Evolutionary conservation across 805 yeast genomes (phyloP), one percentile per base, ranked within the genome.

Genomic region (Metschnikowia dekortorum): DNA sequence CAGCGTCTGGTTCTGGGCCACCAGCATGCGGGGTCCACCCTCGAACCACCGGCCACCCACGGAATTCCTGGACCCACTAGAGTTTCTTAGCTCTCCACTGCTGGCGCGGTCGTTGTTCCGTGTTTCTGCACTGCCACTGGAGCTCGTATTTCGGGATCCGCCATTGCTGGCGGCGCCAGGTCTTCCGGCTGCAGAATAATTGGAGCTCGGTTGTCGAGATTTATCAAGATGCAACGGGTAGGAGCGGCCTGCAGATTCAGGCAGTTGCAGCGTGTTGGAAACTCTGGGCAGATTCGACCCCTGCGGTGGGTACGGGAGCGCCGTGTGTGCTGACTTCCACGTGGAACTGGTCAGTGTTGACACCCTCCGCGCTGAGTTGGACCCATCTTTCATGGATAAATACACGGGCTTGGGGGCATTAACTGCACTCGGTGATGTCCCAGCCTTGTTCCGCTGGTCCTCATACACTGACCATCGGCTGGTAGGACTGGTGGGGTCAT

Each of bases 401-500:
- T 51, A 49, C 2, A 49, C 41, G 28, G 47, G 36, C 31, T 22
- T 8, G 8, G 39, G 41, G 6, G 36, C 30, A 28, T 18, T 37
- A 9, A 37, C 39, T 6, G 28, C 9, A n/a, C 36, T 6, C 13
- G 36, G 36, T 2, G 39, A 8, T 11, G 39, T 9, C 10, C 11
- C 31, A 11, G 29, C 13, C 11, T 16, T 8, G 2, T 6, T 30
- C 36, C 22, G 44, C 28, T 36, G 49, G 5, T 34, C 40, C 14
- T 53, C 54, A 18, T 52, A 45, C 28, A 44, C 53, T 2, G 53
- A 47, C 51, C 55, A 47, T 2, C 55, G 38, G 9, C 29, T 35
- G 9, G 39, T 28, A 4, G 48, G 39, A 8, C 39, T 38, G 37
- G 40, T 18, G 42, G 55, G 59, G 44, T 67, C 69, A 10, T 65